A percentile compares a stretch with the other conserved stretches of the same genome.
These are phyloP conservation scores for Salix viminalis DNA, from an alignment of 345 rosid genomes.

Conservation along the genomic window DNA sequence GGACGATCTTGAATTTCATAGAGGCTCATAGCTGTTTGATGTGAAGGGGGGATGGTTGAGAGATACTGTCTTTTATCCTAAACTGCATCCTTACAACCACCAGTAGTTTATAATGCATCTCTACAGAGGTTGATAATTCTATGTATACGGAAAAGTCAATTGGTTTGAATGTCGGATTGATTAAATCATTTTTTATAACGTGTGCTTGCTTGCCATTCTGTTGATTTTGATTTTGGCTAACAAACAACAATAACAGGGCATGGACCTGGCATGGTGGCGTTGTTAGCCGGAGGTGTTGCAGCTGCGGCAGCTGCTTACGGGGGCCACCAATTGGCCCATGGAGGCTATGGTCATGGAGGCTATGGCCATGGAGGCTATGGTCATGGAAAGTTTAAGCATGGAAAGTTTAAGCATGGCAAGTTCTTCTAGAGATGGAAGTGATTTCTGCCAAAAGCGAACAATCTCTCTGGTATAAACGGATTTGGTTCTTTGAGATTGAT, in stretches of 20 bases:
- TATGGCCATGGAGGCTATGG: conserved; percentile 30
- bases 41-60: too few relatives aligned
- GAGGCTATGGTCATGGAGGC: conserved; percentile 30
- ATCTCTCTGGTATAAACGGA: not conserved
- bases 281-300: conserved; percentile 68
- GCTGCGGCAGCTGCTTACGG: conserved; percentile 68
- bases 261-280: conserved; percentile 45
- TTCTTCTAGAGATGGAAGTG: conserved; percentile 27
- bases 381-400: conserved; percentile 53
- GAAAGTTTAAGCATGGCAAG: conserved; percentile 58
- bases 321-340: conserved; percentile 56
- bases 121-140: too few relatives aligned
- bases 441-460: not conserved
- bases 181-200: too few relatives aligned
- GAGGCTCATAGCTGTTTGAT: too few relatives aligned
- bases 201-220: too few relatives aligned
- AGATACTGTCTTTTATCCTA: too few relatives aligned
- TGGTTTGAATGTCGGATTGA: too few relatives aligned
- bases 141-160: too few relatives aligned
- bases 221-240: not conserved
- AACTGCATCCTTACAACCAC: too few relatives aligned
- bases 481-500: not conserved
- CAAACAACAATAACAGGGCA: conserved; percentile 29
- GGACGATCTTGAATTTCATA: too few relatives aligned
- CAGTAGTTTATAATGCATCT: too few relatives aligned